These are phyloP conservation scores for Somion occarium DNA, from an alignment of 1,284 basidiomycete species.

Conservation along the genomic window DNA sequence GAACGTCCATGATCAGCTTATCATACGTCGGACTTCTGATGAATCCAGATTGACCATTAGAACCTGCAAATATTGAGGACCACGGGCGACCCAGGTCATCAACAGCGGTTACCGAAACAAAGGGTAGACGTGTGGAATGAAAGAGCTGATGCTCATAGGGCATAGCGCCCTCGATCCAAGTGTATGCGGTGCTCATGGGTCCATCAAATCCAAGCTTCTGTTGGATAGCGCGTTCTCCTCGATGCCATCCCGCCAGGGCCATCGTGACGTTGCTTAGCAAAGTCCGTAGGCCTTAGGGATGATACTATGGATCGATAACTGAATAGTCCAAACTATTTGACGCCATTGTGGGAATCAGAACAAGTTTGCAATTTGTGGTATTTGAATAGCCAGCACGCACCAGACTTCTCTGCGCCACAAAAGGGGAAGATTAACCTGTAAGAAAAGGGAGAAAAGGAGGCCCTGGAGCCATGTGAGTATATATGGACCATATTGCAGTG, in stretches of 20 bases:
- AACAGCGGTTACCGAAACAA: conserved; percentile 36
- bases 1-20: conserved; percentile 37
- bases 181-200: conserved; percentile 25
- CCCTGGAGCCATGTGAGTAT: no score
- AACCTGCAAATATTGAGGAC: conserved; percentile 32
- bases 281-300: no score
- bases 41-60: conserved; percentile 36
- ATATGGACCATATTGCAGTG: no score
- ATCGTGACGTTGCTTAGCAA: no score
- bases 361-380: no score
- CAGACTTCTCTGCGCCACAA: no score
- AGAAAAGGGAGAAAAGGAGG: no score
- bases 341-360: no score
- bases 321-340: no score
- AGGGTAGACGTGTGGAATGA: conserved; percentile 31
- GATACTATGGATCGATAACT: no score
- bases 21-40: conserved; percentile 35
- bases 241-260: conserved; percentile 35
- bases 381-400: no score
- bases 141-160: conserved; percentile 33
- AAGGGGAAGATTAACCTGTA: no score
- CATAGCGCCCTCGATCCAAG: conserved; percentile 27
- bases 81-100: conserved; percentile 33
- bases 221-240: conserved; percentile 33
- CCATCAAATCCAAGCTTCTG: conserved; percentile 24